These are phyloP conservation scores for Aspergillus funiculosus DNA, from an alignment of 495 filamentous ascomycete species.

Conservation along the genomic window DNA sequence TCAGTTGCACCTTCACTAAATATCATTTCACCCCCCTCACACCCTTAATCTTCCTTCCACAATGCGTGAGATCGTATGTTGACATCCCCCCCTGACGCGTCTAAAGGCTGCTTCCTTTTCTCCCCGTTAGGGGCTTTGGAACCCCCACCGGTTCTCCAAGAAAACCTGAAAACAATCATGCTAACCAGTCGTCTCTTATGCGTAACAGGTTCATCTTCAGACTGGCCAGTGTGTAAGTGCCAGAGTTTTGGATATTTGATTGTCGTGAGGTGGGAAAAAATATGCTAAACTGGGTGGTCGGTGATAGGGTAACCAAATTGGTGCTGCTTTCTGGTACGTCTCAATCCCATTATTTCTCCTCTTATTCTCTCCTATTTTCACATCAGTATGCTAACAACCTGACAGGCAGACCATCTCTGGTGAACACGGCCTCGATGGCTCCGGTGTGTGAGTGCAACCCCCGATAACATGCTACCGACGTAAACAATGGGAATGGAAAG, in stretches of 20 bases:
- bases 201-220: constrained; percentile 85
- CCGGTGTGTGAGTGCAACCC: constrained; percentile 67
- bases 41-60: constrained; percentile 50
- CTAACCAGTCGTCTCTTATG: constrained; percentile 35
- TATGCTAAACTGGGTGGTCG: constrained; percentile 27
- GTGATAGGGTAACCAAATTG: constrained; percentile 96
- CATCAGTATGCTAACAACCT: constrained; percentile 24
- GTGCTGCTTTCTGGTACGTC: constrained; percentile 96
- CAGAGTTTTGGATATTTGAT: constrained; percentile 10
- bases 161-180: constrained; percentile 22
- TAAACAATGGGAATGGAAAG: constrained; percentile 13
- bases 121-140: constrained; percentile 30
- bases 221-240: constrained; percentile 93
- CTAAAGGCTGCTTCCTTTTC: constrained; percentile 23
- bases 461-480: not conserved
- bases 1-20: constrained; percentile 1
- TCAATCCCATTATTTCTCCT: constrained; percentile 14
- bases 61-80: constrained; percentile 94
- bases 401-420: constrained; percentile 91
- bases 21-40: constrained; percentile 21
- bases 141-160: constrained; percentile 44
- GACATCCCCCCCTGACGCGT: constrained; percentile 36
- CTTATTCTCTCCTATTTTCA: not conserved
- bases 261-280: constrained; percentile 3
- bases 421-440: constrained; percentile 97